Evolutionary conservation across 176 grass and related monocot genomes (phyloP).

Genomic region (Oropetium thomaeum): DNA sequence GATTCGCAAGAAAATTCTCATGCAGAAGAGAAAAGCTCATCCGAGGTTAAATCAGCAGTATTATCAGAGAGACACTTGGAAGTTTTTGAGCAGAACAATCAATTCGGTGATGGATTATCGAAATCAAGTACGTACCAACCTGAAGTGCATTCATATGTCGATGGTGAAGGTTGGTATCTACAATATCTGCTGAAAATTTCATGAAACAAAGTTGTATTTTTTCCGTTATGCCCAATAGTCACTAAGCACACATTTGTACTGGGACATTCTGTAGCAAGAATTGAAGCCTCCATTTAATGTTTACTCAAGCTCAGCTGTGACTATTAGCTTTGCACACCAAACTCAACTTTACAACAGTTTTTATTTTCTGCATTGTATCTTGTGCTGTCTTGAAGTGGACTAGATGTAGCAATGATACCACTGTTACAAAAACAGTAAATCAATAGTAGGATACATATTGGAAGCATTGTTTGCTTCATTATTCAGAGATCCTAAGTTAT

Average conservation of each 20-base stretch:
- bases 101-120: conserved; percentile 51
- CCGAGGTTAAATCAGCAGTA: conserved; percentile 24
- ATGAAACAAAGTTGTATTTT: neutral
- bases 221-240: neutral
- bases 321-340: conserved; percentile 23
- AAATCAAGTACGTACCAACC: conserved; percentile 50
- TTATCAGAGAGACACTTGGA: conserved; percentile 54
- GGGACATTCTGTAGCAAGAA: neutral
- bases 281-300: conserved; percentile 20
- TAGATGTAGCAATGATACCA: neutral
- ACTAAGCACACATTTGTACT: conserved; percentile 8
- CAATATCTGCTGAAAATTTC: neutral
- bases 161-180: conserved; percentile 52
- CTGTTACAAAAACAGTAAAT: conserved; percentile 3
- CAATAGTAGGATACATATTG: neutral
- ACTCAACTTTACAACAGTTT: neutral
- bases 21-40: conserved; percentile 38
- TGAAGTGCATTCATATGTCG: conserved; percentile 57
- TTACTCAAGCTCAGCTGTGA: neutral
- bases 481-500: neutral
- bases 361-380: conserved; percentile 5
- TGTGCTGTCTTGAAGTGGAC: neutral
- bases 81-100: conserved; percentile 41
- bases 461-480: neutral
- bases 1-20: conserved; percentile 39